Evolutionary conservation across 129 eudicot genomes (phyloP).

Genomic region (Lactuca saligna): DNA sequence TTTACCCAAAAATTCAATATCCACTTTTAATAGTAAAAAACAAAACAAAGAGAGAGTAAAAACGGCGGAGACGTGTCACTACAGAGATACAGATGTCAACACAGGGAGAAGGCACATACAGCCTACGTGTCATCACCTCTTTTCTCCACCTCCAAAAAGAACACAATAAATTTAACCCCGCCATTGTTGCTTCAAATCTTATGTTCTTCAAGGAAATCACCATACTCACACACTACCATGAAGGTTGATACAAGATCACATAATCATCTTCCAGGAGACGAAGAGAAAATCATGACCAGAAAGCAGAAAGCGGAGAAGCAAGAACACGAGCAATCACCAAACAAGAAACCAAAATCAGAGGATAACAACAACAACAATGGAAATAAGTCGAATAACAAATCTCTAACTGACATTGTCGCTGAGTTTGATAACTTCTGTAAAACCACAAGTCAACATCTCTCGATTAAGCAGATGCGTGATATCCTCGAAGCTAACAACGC

Average conservation of each 20-base stretch:
- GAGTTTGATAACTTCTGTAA: conserved; percentile 67
- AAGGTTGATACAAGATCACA: conserved; percentile 66
- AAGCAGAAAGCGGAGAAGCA: conserved; percentile 64
- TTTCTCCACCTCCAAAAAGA: conserved; percentile 14
- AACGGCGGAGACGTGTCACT: conserved; percentile 22
- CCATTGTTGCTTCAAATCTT: neutral
- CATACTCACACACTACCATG: conserved; percentile 9
- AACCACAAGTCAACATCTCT: conserved; percentile 54
- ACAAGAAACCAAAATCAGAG: conserved; percentile 63
- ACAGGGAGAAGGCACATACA: conserved; percentile 13
- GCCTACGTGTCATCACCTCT: conserved; percentile 25
- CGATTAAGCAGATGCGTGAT: conserved; percentile 64
- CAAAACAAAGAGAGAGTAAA: conserved; percentile 5
- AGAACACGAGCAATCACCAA: conserved; percentile 41
- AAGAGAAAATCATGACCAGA: conserved; percentile 59
- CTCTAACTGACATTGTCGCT: conserved; percentile 16
- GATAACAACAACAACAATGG: conserved; percentile 33
- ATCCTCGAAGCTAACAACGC: conserved; percentile 61
- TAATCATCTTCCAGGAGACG: conserved; percentile 35
- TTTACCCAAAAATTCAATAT: no score
- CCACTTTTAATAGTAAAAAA: neutral
- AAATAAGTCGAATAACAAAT: conserved; percentile 12
- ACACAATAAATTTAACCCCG: conserved; percentile 7
- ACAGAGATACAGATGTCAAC: conserved; percentile 18
- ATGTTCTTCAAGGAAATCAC: neutral